Conservation (phyloP, 371 early-diverging fungal genomes). For the Rhizopus arrhizus region DNA sequence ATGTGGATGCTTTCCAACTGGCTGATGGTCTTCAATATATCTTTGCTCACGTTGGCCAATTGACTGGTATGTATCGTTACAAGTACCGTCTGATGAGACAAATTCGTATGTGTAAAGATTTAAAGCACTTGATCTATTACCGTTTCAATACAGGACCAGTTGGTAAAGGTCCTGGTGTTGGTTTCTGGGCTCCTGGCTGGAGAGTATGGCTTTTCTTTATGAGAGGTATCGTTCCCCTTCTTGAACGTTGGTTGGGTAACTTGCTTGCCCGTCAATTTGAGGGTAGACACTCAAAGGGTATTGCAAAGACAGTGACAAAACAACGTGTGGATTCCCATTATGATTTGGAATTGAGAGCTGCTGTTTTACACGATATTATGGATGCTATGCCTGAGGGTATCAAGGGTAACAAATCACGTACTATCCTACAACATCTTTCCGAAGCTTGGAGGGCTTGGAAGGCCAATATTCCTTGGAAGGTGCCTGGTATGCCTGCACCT, state of each 20-base stretch:
- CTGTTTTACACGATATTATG: slow-evolving; percentile 96
- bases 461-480: slow-evolving; percentile 99
- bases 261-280: slow-evolving; percentile 98
- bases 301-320: slow-evolving; percentile 98
- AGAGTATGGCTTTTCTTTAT: slow-evolving; percentile 99
- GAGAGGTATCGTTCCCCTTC: slow-evolving; percentile 96
- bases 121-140: slow-evolving; percentile 93
- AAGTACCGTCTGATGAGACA: slow-evolving; percentile 99
- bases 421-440: slow-evolving; percentile 94
- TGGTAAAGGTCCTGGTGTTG: slow-evolving; percentile 96
- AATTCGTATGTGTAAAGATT: slow-evolving; percentile 94
- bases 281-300: slow-evolving; percentile 95
- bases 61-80: slow-evolving; percentile 99
- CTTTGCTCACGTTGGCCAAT: slow-evolving; percentile 98
- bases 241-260: slow-evolving; percentile 98
- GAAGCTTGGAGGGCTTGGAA: slow-evolving; percentile 99
- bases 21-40: slow-evolving; percentile 98
- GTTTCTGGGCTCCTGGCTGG: slow-evolving; percentile 99
- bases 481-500: slow-evolving; percentile 96
- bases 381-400: slow-evolving; percentile 99
- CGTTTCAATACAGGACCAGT: slow-evolving; percentile 98
- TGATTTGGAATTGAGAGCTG: slow-evolving; percentile 96
- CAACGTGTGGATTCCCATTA: slow-evolving; percentile 98
- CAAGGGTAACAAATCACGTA: slow-evolving; percentile 92
- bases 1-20: slow-evolving; percentile 96